Conservation (phyloP, 2,329 filamentous ascomycete genomes). For the Alternaria arbusti region DNA sequence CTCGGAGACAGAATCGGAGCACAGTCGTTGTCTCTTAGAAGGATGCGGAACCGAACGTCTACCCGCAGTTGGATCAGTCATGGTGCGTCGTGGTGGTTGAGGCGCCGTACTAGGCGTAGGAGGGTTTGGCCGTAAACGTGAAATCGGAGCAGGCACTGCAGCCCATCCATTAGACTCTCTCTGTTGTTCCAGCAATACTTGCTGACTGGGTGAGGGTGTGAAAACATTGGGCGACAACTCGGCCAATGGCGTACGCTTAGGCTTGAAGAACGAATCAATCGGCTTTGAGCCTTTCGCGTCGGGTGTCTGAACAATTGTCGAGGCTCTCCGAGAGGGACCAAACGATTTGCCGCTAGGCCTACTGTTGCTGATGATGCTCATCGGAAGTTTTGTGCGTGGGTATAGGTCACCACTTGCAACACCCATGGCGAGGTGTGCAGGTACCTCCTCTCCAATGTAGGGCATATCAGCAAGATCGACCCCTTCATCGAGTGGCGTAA, state of each 20-base stretch:
- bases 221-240: conserved; percentile 73
- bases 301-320: conserved; percentile 45
- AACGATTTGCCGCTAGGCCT: conserved; percentile 43
- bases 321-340: conserved; percentile 45
- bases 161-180: conserved; percentile 60
- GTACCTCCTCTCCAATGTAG: conserved; percentile 79
- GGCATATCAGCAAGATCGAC: conserved; percentile 73
- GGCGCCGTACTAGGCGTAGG: conserved; percentile 48
- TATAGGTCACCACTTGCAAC: conserved; percentile 85
- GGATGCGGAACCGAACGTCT: conserved; percentile 53
- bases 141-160: conserved; percentile 56
- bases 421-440: conserved; percentile 70
- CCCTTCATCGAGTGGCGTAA: conserved; percentile 70
- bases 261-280: conserved; percentile 70
- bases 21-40: conserved; percentile 54
- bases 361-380: conserved; percentile 47
- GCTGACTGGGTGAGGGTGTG: conserved; percentile 70
- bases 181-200: conserved; percentile 63
- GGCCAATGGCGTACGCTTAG: conserved; percentile 67
- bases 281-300: conserved; percentile 66
- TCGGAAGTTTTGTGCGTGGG: conserved; percentile 81
- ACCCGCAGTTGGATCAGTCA: conserved; percentile 45
- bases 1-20: conserved; percentile 48
- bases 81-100: conserved; percentile 50
- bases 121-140: conserved; percentile 37